Evolutionary conservation across 805 yeast genomes (phyloP).

Genomic region (Metschnikowia lunata): DNA sequence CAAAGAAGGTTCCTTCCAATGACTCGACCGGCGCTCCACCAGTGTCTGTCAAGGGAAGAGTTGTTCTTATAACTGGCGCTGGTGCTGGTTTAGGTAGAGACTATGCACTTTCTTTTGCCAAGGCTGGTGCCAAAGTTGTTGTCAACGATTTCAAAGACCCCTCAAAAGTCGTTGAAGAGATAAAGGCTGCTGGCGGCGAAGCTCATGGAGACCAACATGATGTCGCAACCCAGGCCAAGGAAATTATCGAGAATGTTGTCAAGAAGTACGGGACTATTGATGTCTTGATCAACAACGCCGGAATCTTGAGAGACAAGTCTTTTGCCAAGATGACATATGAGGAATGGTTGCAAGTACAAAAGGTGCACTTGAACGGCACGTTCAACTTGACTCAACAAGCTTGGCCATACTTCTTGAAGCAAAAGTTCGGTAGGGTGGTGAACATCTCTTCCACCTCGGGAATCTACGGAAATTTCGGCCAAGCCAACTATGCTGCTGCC

Average conservation of each 20-base stretch:
- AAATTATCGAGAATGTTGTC: conserved; percentile 73
- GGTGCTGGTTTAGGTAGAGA: conserved; percentile 93
- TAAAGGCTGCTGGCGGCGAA: conserved; percentile 63
- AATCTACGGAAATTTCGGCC: conserved; percentile 96
- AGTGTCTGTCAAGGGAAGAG: conserved; percentile 71
- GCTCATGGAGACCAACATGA: conserved; percentile 85
- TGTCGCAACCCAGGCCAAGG: conserved; percentile 70
- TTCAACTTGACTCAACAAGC: conserved; percentile 79
- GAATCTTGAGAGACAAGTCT: conserved; percentile 86
- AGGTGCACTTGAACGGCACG: conserved; percentile 81
- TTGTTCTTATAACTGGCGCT: conserved; percentile 90
- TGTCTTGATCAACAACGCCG: conserved; percentile 88
- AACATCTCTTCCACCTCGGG: conserved; percentile 96
- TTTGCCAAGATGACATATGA: conserved; percentile 77
- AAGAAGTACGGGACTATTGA: conserved; percentile 79
- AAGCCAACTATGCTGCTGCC: conserved; percentile 92
- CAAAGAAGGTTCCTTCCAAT: conserved; percentile 48
- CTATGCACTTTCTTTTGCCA: conserved; percentile 80
- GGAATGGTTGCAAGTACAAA: conserved; percentile 78
- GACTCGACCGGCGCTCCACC: conserved; percentile 37
- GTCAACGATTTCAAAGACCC: conserved; percentile 88
- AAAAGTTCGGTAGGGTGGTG: conserved; percentile 75
- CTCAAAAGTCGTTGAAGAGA: conserved; percentile 66
- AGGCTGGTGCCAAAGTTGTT: conserved; percentile 91
- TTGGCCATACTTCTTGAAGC: conserved; percentile 84